Evolutionary conservation across 2,329 filamentous ascomycete species (phyloP).

Genomic region (Tolypocladium ophioglossoides): DNA sequence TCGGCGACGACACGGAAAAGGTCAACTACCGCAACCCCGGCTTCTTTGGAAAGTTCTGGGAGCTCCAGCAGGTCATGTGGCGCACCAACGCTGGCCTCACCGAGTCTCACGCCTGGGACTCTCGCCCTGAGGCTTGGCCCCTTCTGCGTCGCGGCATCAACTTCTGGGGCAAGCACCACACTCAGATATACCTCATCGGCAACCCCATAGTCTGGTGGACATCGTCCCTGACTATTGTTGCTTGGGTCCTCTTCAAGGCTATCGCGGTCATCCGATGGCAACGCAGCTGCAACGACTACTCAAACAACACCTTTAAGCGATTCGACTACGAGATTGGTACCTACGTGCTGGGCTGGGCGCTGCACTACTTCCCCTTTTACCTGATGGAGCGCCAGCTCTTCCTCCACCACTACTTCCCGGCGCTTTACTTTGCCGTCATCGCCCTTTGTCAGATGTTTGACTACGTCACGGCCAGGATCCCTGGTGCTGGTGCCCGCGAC

Average conservation of each 20-base stretch:
- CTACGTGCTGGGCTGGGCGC: constrained; percentile 84
- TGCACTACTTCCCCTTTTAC: constrained; percentile 99
- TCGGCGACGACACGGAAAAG: constrained; percentile 70
- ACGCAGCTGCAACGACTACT: constrained; percentile 81
- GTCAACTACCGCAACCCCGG: constrained; percentile 93
- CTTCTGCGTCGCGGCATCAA: constrained; percentile 91
- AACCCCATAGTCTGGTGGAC: constrained; percentile 95
- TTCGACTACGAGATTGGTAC: constrained; percentile 96
- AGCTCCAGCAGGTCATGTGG: constrained; percentile 98
- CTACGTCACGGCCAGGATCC: constrained; percentile 66
- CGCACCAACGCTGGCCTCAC: constrained; percentile 92
- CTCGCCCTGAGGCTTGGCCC: constrained; percentile 87
- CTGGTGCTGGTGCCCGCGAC: constrained; percentile 55
- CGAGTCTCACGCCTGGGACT: constrained; percentile 97
- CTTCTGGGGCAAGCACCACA: constrained; percentile 93
- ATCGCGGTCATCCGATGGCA: constrained; percentile 88
- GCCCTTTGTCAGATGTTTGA: constrained; percentile 84
- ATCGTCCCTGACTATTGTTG: constrained; percentile 63
- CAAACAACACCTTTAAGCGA: constrained; percentile 74
- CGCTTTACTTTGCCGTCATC: constrained; percentile 89
- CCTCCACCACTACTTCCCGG: constrained; percentile 96
- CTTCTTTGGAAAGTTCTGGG: constrained; percentile 96
- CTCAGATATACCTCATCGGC: constrained; percentile 92
- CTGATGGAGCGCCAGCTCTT: constrained; percentile 97
- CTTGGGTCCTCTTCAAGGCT: constrained; percentile 79